These are phyloP conservation scores for Helotiales sp. DNA, from an alignment of 2,329 filamentous ascomycete genomes.

Conservation along the genomic window DNA sequence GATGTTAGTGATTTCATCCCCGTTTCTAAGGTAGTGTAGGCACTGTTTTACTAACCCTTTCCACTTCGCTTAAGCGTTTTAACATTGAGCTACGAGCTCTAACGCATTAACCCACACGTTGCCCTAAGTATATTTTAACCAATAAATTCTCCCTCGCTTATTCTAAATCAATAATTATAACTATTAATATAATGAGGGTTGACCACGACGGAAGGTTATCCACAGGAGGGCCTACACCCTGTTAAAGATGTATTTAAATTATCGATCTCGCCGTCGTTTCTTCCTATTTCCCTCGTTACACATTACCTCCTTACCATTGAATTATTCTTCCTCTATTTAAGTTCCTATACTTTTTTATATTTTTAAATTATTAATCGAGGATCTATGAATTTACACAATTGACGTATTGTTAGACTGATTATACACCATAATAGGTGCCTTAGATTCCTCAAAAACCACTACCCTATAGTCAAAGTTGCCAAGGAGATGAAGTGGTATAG, in stretches of 20 bases:
- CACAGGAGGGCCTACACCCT: neutral
- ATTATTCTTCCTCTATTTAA: neutral
- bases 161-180: neutral
- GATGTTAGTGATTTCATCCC: neutral
- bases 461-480: neutral
- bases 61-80: neutral
- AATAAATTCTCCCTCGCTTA: neutral
- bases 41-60: constrained; percentile 1
- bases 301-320: neutral
- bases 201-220: neutral
- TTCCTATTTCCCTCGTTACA: neutral
- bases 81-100: neutral
- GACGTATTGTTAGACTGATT: neutral
- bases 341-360: neutral
- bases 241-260: neutral
- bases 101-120: neutral
- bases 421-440: neutral
- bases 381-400: neutral
- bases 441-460: neutral
- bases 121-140: neutral
- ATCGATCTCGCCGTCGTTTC: neutral
- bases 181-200: neutral
- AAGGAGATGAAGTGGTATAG: neutral
- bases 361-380: neutral
- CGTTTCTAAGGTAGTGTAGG: neutral